Conservation (phyloP, 768 basidiomycete genomes). For the Pleurotus djamor region DNA sequence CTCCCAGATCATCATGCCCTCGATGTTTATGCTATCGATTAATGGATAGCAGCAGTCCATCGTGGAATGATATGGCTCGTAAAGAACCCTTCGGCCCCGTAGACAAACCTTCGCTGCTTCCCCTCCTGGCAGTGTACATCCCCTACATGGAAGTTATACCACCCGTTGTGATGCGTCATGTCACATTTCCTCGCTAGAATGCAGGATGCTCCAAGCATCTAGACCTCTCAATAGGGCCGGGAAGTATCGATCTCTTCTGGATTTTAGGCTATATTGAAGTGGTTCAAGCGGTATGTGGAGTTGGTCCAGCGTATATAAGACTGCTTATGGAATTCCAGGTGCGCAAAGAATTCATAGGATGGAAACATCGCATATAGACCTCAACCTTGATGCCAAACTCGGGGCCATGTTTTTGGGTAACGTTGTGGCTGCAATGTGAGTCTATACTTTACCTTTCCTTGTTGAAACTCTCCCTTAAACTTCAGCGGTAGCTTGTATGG, state of each 20-base stretch:
- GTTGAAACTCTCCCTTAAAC: background rate
- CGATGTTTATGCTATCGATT: too few species aligned
- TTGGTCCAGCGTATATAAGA: background rate
- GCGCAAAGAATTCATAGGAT: background rate
- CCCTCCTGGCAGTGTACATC: too few species aligned
- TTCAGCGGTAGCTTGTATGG: conserved; percentile 33
- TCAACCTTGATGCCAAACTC: conserved; percentile 29
- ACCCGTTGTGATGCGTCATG: too few species aligned
- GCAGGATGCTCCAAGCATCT: too few species aligned
- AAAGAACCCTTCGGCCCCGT: too few species aligned
- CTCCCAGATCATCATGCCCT: too few species aligned
- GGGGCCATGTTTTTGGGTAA: conserved; percentile 45
- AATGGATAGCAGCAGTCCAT: too few species aligned
- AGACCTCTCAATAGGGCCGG: too few species aligned
- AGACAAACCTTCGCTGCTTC: too few species aligned
- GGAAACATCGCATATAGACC: background rate
- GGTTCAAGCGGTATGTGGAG: background rate
- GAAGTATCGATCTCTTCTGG: background rate
- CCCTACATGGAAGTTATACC: too few species aligned
- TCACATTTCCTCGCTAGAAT: too few species aligned
- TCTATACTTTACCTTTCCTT: background rate
- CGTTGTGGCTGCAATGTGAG: conserved; percentile 36
- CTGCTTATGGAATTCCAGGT: background rate
- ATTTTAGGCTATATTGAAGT: background rate
- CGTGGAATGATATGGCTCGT: too few species aligned